Evolutionary conservation across 2,329 filamentous ascomycete species (phyloP), one percentile per base, ranked within the genome.

Genomic region (Cryphonectria japonica): DNA sequence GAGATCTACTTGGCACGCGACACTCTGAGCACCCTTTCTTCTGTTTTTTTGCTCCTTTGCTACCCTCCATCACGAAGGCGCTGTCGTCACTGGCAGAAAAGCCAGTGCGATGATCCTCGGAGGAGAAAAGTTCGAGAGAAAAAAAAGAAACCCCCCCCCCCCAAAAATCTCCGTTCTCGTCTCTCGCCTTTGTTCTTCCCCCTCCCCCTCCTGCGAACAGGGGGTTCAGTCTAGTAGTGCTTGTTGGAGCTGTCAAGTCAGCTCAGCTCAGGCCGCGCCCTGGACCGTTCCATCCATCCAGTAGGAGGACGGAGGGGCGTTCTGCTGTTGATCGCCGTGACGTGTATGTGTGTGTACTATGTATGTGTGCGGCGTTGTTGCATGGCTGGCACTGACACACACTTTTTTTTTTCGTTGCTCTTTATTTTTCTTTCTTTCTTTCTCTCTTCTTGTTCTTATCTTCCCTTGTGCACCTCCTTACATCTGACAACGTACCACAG

Each of bases 181-280:
- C 29, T 29, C 1, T 29, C 5, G 43, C 29, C 54, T 59, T 59
- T 59, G 54, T 59, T 50, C 54, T 59, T 7, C 14, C 54, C 19
- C 41, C 26, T 57, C 52, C 9, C 11, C 54, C 29, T 32, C 29
- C 29, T 59, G 29, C 14, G 54, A 59, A 29, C 54, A 16, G 54
- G 26, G 26, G 4, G 54, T 14, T 29, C 22, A 2, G 7, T 16
- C 16, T 50, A 6, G 5, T 50, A 22, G 46, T 50, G 46, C 3
- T 50, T 50, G 46, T 50, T 59, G 54, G 54, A 34, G 54, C 54
- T 59, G 54, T 59, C 54, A 59, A 32, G 26, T 29, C 50, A 54
- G 52, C 26, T 59, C 54, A 59, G 54, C 54, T 29, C 52, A 54
- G 52, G n/a, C 52, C 52, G 52, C 52, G n/a, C 52, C 26, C 54